A percentile compares a stretch with the other conserved stretches of the same genome.
Conservation (phyloP, 345 rosid species). For the Brassica cretica region DNA sequence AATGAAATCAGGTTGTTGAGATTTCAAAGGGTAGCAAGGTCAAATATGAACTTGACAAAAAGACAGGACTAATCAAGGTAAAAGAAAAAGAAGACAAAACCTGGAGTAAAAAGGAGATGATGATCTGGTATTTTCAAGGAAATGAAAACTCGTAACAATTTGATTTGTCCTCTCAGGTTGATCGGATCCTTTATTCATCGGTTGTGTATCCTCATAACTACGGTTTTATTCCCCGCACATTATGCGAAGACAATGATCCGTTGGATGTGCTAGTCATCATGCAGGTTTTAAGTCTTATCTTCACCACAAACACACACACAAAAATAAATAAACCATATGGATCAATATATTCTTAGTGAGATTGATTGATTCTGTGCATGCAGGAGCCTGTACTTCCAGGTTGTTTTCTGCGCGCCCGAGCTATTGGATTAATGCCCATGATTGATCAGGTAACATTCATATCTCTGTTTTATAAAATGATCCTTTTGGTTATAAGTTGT, state of each 20-base stretch:
- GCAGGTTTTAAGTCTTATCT: not conserved
- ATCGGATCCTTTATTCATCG: not conserved
- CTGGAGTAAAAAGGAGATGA: not conserved
- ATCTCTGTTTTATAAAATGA: not conserved
- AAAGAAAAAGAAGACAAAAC: not conserved
- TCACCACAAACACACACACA: not conserved
- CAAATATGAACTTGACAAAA: constrained; percentile 1
- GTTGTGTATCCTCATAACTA: not conserved
- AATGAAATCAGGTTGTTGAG: not conserved
- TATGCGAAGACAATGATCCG: not conserved
- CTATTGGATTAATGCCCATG: constrained; percentile 2
- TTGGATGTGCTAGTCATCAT: not conserved
- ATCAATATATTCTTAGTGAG: not conserved
- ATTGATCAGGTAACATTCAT: not conserved
- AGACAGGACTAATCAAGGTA: constrained; percentile 1
- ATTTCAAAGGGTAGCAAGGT: not conserved
- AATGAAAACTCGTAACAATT: not conserved
- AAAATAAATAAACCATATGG: not conserved
- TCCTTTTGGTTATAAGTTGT: not conserved
- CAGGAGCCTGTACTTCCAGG: not conserved
- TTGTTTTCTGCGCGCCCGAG: not conserved
- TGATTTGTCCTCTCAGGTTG: not conserved
- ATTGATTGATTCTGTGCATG: not conserved
- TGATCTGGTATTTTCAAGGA: not conserved
- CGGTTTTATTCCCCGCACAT: constrained; percentile 1